Evolutionary conservation across 768 basidiomycete genomes (phyloP), one percentile per base, ranked within the genome.

Genomic region (Tremella yokohamensis): DNA sequence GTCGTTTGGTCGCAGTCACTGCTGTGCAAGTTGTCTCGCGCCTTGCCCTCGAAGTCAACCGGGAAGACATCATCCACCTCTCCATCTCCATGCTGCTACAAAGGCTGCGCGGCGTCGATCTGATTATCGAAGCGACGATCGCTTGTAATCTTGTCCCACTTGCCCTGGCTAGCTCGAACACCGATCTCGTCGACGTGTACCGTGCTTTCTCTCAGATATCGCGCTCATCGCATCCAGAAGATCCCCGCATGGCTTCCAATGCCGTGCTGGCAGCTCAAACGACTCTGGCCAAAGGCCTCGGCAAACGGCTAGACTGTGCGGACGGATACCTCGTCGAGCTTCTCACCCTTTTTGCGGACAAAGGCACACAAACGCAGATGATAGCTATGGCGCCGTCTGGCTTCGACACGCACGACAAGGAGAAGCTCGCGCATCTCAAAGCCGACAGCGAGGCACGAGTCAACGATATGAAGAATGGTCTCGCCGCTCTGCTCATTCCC

Each of bases 221-320:
- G 66, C 84, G 88, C 34, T 85, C 86, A 9, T 84, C 88, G n/a
- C 88, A 92, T 75, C 84, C 87, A 11, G 89, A 92, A 62, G 90
- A 93, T 72, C 87, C 89, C 1, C 81, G 87, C 20, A 88, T 87
- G 70, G 89, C 90, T 1, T 91, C 88, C 66, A 92, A 92, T 60
- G 90, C 89, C 84, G 90, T 96, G 15, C 79, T 96, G 39, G 89
- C 90, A 9, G 91, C 92, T 3, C 91, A 94, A 76, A 94, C 91
- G 2, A 82, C 88, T 50, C 82, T 97, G 26, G 89, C 91, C 1
- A 85, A 86, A 71, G 89, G 90, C 64, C 73, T 94, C 24, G 77
- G 82, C 65, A 81, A 82, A 40, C 82, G 88, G 38, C 84, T 88
- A 2, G 89, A 91, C 64, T 81, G 90, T 13, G 89, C 87, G 64